Evolutionary conservation across 169 alveolate genomes (phyloP), one percentile per base, ranked within the genome.

Genomic region (Plasmodium vinckei): DNA sequence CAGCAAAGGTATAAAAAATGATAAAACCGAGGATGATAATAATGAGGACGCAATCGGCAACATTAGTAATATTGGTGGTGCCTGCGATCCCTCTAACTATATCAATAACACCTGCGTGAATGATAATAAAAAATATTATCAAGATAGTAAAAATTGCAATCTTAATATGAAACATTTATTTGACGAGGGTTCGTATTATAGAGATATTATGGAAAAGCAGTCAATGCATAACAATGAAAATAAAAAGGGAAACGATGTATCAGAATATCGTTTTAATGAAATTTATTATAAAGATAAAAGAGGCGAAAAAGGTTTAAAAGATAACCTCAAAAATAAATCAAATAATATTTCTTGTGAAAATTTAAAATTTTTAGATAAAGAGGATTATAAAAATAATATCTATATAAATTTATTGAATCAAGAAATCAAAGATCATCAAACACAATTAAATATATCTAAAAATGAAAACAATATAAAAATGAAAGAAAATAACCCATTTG

Each of bases 1-100:
- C 39, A 77, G 59, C 49, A 77, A 77, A 60, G 88, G 88, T 10
- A 27, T 77, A n/a, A 65, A 56, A 77, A 63, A 77, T 64, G 88
- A 77, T 9, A 56, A 33, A 17, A 21, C 68, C 7, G 88, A 77
- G 12, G 64, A 9, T 15, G 42, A 46, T 33, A 17, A 1, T 53
- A 2, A 23, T 7, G 27, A 42, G 33, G 44, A 25, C 27, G 25
- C 12, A 13, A 67, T 49, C n/a, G 13, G n/a, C 27, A 47, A 47
- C 5, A 71, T 9, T 44, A 71, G 68, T 12, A 42, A 63, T 4
- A 21, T 15, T 19, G 13, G 10, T 15, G 42, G 59, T 69, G 42
- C 7, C 7, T 3, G 42, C 0, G 5, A 33, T 0, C 0, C 42
- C 6, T 44, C 27, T 44, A 46, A 9, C 77, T 19, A 47, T 33